Base-by-base conservation (phyloP, 257 asterid species). In the Nicotiana noctiflora region DNA sequence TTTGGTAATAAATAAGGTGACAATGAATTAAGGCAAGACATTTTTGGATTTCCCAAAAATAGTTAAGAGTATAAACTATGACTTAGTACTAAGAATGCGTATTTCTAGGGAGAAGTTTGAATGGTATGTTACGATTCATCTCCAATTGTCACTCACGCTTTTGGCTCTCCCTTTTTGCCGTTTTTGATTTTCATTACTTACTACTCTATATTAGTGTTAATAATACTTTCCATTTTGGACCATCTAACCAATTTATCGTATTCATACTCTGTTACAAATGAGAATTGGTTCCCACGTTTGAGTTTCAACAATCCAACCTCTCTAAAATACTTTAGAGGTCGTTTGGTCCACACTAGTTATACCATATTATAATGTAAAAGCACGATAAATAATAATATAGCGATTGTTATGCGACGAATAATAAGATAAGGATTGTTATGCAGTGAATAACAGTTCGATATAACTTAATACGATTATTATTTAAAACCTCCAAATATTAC, bases 31-130 rank as follows among this genome's bases (percentile, higher is more conserved):
- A 74, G 61, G 61, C 8, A 25, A 37, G 12, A 3, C 44, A 52
- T 49, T 23, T 62, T 74, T 74, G 25, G 9, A 7, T 49, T 74
- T 25, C 7, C 61, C 14, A 25, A 74, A 74, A 49, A 49, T 74
- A 49, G 8, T 74, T 49, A 49, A 74, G 59, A 12, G 19, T 27
- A 62, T 62, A 12, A 46, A 77, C 59, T 84, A 83, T 74, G 81
- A 79, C 83, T 23, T 81, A 79, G 85, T 63, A 77, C 18, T 55
- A 82, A 82, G 87, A 85, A 81, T 76, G 84, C 82, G 83, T 86
- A 72, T 75, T 21, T 56, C 59, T 72, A 81, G 84, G 84, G 83
- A 83, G 62, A 49, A 57, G 61, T 74, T 74, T 74, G 62, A 74
- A 74, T 29, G 4, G 18, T 46, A 23, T 46, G 61, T 49, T 21